Base-by-base conservation (phyloP, 129 eudicot species). In the Logfia minima region DNA sequence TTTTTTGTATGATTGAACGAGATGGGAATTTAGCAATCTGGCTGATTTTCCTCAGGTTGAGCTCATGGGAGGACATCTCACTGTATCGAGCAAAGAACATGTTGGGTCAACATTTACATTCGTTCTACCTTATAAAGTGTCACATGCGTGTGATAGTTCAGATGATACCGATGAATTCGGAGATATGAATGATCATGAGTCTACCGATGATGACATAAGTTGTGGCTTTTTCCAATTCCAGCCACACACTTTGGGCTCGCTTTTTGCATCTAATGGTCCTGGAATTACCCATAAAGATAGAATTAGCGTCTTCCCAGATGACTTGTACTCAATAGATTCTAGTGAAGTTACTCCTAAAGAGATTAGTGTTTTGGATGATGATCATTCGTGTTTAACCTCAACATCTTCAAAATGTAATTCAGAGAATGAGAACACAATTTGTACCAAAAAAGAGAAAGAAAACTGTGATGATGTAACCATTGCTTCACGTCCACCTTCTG, bases 11-110 rank as follows among this genome's bases (percentile, higher is more conserved):
- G 26, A 58, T 68, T 53, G 21, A 52, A 64, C 16, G 10, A 22
- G 52, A 65, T 52, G 63, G 70, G 63, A 66, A 41, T 63, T 77
- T 67, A 60, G 77, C 53, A 58, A 19, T 28, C 68, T 37, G 70
- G 58, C 56, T 55, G 72, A 52, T 39, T 26, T 55, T 45, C 41
- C 31, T 18, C 55, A 93, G 98, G 98, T 87, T 79, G 98, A 93
- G 80, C 96, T 93, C 34, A 93, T 93, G 98, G 98, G 98, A 62
- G 98, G 97, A 62, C 91, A 81, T 53, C 87, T 93, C 56, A 90
- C 98, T 19, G 98, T 93, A 39, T 82, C 97, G 1, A 90, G 97
- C 83, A 78, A 65, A 81, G 98, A 93, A 75, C 85, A 90, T 70
- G 17, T 48, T 5, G 98, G 98, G 28, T 90, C 98, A 0, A 90